Evolutionary conservation across 306 rosid species (phyloP).

Genomic region (Sechiopsis laciniata): DNA sequence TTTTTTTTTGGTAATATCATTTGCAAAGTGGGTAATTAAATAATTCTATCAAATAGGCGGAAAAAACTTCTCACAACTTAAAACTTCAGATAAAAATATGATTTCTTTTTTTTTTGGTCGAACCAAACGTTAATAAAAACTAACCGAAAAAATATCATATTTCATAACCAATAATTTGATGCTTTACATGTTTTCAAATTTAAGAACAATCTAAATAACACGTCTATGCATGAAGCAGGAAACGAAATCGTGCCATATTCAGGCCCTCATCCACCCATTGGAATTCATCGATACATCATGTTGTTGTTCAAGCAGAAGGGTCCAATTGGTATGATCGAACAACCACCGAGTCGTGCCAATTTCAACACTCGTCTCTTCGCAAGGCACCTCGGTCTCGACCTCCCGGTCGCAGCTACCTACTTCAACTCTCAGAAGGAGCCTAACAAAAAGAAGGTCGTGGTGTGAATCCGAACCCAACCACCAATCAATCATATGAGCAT

Average conservation of each 20-base stretch:
- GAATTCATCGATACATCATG: constrained; percentile 71
- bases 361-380: constrained; percentile 80
- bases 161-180: no score
- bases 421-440: constrained; percentile 89
- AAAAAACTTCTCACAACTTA: no score
- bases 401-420: constrained; percentile 73
- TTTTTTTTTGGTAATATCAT: no score
- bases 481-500: background rate
- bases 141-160: no score
- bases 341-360: constrained; percentile 46
- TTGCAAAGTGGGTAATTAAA: no score
- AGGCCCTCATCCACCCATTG: constrained; percentile 73
- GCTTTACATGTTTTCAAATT: no score
- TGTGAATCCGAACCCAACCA: background rate
- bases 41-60: no score
- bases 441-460: constrained; percentile 32
- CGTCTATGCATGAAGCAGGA: constrained; percentile 32
- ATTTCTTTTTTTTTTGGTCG: no score
- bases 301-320: constrained; percentile 60
- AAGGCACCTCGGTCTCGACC: constrained; percentile 47
- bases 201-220: no score
- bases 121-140: no score
- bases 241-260: constrained; percentile 61
- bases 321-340: constrained; percentile 48
- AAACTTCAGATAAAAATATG: no score